Base-by-base conservation (phyloP, 306 rosid genomes). In the Malus fusca region DNA sequence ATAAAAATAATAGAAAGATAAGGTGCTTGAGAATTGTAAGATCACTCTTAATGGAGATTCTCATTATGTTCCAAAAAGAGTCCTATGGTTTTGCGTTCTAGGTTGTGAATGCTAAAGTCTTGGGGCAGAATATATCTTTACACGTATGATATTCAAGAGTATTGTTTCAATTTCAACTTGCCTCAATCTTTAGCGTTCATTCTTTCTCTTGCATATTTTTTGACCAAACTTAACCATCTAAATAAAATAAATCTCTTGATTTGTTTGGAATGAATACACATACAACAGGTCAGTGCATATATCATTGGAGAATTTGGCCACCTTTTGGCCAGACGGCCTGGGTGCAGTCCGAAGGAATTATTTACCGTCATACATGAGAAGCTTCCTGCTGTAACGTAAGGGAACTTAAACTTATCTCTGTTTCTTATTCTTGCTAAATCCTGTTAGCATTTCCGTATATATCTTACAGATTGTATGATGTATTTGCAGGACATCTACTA, bases 241-340 rank as follows among this genome's bases (percentile, higher is more conserved):
- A 59, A 52, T 19, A 26, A 73, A 40, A 23, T 72, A 10, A 26
- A 43, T 73, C 28, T 42, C 59, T 73, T 60, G 28, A 73, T 73
- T 60, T 74, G 56, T 44, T 44, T 64, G 77, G 69, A 46, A 69
- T 72, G 71, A 23, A 78, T 73, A 76, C 77, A 71, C 59, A 52
- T 88, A 84, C 81, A 76, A 85, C 88, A 96, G 99, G 99, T 96
- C 79, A 96, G 99, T 71, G 97, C 99, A 48, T 92, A 96, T 84
- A 82, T 96, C 81, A 91, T 92, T 46, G 99, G 99, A 79, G 99
- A 96, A 87, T 96, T 96, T 81, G 99, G 99, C 73, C 99, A 96
- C 83, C 97, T 96, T 72, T 85, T 92, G 81, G 91, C 90, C 17
- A 93, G 97, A 81, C 87, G 98, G 48, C 98, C 99, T 80, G 96